A percentile compares a stretch with the other conserved stretches of the same genome.
These are phyloP conservation scores for Erigeron canadensis DNA, from an alignment of 129 eudicot genomes.

Conservation along the genomic window DNA sequence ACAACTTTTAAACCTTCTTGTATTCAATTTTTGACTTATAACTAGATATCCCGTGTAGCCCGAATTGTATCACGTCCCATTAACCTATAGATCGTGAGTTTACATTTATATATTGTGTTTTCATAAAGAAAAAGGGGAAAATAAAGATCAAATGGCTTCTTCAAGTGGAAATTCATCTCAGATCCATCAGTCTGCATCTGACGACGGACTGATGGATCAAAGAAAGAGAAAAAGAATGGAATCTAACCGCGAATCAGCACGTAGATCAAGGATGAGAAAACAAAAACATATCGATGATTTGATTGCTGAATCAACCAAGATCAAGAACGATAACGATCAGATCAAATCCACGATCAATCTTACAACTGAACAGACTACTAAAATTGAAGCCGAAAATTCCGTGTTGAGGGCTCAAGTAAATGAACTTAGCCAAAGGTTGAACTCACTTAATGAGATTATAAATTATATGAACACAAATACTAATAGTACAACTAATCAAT, in stretches of 20 bases:
- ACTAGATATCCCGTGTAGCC: not conserved
- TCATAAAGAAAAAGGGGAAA: not conserved
- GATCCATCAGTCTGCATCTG: slow-evolving; percentile 54
- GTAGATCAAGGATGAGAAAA: slow-evolving; percentile 76
- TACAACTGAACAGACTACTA: slow-evolving; percentile 46
- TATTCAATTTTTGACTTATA: not conserved
- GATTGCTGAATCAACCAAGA: slow-evolving; percentile 38
- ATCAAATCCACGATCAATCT: slow-evolving; percentile 39
- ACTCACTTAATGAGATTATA: slow-evolving; percentile 66
- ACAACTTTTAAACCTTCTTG: not conserved
- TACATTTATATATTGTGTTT: not conserved
- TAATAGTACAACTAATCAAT: slow-evolving; percentile 23
- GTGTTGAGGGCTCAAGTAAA: slow-evolving; percentile 74
- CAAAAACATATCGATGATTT: slow-evolving; percentile 75
- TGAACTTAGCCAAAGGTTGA: slow-evolving; percentile 66
- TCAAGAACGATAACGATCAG: slow-evolving; percentile 56
- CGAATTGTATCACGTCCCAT: not conserved
- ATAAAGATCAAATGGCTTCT: slow-evolving; percentile 44
- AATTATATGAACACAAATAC: slow-evolving; percentile 37
- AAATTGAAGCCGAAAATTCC: slow-evolving; percentile 73
- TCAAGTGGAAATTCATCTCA: slow-evolving; percentile 63
- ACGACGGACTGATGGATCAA: slow-evolving; percentile 50
- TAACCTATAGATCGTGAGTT: not conserved
- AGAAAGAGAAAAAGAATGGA: slow-evolving; percentile 82
- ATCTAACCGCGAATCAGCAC: slow-evolving; percentile 91